Evolutionary conservation across 2,329 filamentous ascomycete genomes (phyloP), one percentile per base, ranked within the genome.

Genomic region (Cladophialophora carrionii): DNA sequence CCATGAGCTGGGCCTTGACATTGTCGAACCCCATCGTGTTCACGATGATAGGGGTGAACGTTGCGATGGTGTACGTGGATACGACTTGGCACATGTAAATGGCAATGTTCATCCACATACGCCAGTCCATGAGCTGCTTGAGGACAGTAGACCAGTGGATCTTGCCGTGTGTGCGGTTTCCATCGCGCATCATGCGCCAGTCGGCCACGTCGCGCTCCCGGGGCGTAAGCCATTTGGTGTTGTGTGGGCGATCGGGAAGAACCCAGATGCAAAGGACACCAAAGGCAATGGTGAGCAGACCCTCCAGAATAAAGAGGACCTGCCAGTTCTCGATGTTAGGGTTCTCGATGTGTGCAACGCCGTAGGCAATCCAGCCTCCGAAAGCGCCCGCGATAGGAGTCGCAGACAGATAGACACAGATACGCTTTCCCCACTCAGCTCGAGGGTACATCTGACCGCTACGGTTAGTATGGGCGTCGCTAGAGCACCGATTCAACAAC

Each of bases 21-120:
- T 0, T 88, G 87, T 0, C 81, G 74, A 88, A 90, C 3, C 63
- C 63, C 63, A 65, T 62, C 8, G 58, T 65, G 53, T 62, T 62
- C 32, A 65, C 63, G 43, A 65, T 65, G 43, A 62, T 65, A 12
- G 63, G 63, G 12, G 63, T 65, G 46, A 65, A 65, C 2, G 63
- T 65, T 12, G 63, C 59, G 26, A 62, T 65, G 10, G 63, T 65
- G 63, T 65, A 65, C 10, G 63, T 65, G 22, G 59, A 65, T 14
- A 65, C 46, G 4, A 65, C 63, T 43, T 65, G 63, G 34, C 52
- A 62, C 60, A 65, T 65, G 46, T 65, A 65, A 52, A 65, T 65
- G 54, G 58, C 58, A 22, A 65, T 65, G 48, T 65, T 65, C 9
- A 31, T 37, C 63, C 63, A 65, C 43, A 65, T 34, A 2, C 59